Evolutionary conservation across 1,139 yeast genomes (phyloP), one percentile per base, ranked within the genome.

Genomic region (Candida labiduridarum): DNA sequence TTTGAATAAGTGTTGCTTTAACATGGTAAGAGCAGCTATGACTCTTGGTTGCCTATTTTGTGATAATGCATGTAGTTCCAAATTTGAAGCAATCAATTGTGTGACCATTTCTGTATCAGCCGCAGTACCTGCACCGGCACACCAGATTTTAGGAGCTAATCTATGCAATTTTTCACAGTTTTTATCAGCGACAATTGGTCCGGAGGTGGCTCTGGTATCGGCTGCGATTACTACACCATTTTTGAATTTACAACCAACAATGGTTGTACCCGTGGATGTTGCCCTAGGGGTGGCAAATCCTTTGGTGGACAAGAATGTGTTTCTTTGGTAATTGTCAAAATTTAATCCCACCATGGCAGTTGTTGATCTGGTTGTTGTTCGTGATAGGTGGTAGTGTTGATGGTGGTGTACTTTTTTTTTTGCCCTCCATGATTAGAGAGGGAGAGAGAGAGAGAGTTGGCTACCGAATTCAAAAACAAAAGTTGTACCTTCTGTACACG

Each of bases 101-200:
- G 99, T 94, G 29, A 89, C 96, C 89, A 88, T 87, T 67, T 94
- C 98, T 10, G 97, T 94, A 67, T 94, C 99, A n/a, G 99, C 99
- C 43, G 99, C 99, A 16, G 99, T 94, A 68, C 99, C 99, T 3
- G 99, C 99, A 62, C 99, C 99, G 49, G 97, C 97, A 83, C 98
- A 94, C 99, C 99, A 94, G 64, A 94, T 94, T 65, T 81, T 82
- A 11, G 99, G 97, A 2, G 97, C 82, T 60, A 94, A 82, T 62
- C 96, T 77, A 72, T 94, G 99, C 57, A 94, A 78, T 72, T 94
- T 94, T 66, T 92, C 97, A 79, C 98, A 92, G 75, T 94, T 94
- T 76, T 94, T 92, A 73, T 94, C 98, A 14, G 99, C 99, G 34
- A 94, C 98, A 60, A 94, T 91, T 52, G 85, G 86, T 19, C 99